Evolutionary conservation across 2,329 filamentous ascomycete species (phyloP).

Genomic region (Aspergillus sp.): DNA sequence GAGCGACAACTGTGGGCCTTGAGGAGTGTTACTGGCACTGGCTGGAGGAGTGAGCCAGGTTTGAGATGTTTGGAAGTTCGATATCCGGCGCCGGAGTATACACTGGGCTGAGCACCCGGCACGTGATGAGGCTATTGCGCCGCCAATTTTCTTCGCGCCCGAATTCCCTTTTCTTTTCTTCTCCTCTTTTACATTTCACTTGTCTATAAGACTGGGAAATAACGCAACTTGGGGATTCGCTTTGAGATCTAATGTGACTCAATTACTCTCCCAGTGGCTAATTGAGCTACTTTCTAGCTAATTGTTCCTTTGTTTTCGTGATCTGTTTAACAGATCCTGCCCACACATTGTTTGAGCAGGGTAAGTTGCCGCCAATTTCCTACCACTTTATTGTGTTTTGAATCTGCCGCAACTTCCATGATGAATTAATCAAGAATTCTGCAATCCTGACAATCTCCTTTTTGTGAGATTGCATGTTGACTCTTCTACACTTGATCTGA

Average conservation of each 20-base stretch:
- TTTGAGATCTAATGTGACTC: background rate
- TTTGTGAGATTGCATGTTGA: constrained; percentile 48
- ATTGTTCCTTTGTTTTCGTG: background rate
- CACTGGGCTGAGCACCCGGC: constrained; percentile 8
- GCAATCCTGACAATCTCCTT: constrained; percentile 48
- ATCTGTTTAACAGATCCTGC: background rate
- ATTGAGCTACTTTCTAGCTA: background rate
- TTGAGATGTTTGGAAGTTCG: constrained; percentile 6
- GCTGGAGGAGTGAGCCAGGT: background rate
- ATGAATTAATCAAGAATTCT: constrained; percentile 49
- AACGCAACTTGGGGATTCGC: too few relatives aligned
- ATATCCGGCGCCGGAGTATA: constrained; percentile 24
- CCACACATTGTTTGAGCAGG: background rate
- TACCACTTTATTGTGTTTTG: constrained; percentile 4
- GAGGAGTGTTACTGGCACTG: background rate
- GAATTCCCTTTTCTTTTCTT: constrained; percentile 5
- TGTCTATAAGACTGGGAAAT: too few relatives aligned
- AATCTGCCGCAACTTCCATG: constrained; percentile 20
- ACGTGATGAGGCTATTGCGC: constrained; percentile 29
- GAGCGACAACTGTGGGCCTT: background rate
- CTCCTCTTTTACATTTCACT: background rate
- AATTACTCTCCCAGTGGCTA: background rate
- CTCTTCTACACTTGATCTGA: constrained; percentile 52
- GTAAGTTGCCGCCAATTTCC: constrained; percentile 4
- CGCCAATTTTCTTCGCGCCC: background rate